Conservation (phyloP, 2,329 filamentous ascomycete genomes). For the Paraphaeosphaeria minitans region DNA sequence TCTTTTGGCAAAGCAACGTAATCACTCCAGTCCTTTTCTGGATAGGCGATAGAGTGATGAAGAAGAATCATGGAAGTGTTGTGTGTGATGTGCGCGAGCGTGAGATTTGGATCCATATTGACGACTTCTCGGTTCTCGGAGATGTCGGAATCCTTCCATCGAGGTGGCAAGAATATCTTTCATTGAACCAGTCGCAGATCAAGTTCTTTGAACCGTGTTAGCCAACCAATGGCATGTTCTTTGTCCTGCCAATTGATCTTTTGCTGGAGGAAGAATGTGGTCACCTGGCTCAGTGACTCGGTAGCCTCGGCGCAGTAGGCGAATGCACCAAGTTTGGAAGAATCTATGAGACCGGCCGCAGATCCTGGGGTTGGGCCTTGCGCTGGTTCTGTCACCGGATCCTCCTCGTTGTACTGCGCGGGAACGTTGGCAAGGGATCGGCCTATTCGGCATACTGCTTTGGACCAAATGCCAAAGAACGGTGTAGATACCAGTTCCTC, state of each 20-base stretch:
- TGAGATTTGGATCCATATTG: slow-evolving; percentile 44
- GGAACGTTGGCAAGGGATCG: slow-evolving; percentile 39
- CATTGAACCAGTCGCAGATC: slow-evolving; percentile 42
- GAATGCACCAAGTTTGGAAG: slow-evolving; percentile 42
- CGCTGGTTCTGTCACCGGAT: slow-evolving; percentile 27
- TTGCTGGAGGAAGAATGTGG: slow-evolving; percentile 42
- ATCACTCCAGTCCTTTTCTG: slow-evolving; percentile 37
- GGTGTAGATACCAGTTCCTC: slow-evolving; percentile 41
- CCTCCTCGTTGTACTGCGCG: slow-evolving; percentile 43
- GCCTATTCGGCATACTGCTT: slow-evolving; percentile 39
- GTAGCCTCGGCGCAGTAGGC: slow-evolving; percentile 43
- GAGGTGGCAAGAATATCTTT: slow-evolving; percentile 41
- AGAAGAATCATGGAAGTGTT: slow-evolving; percentile 45
- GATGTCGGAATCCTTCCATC: slow-evolving; percentile 43
- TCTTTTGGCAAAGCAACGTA: slow-evolving; percentile 40
- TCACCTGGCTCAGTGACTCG: slow-evolving; percentile 42
- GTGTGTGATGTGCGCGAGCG: slow-evolving; percentile 42
- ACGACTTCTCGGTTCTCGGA: slow-evolving; percentile 33
- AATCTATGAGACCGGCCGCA: slow-evolving; percentile 38
- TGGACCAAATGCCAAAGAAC: slow-evolving; percentile 45
- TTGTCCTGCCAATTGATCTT: slow-evolving; percentile 43
- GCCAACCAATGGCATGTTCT: slow-evolving; percentile 41
- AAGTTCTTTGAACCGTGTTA: slow-evolving; percentile 43
- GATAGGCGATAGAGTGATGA: slow-evolving; percentile 40
- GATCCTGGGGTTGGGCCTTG: slow-evolving; percentile 39